phyloP scores from a whole-genome alignment of 176 grass and related monocot species.

The Calamus simplicifolius region DNA sequence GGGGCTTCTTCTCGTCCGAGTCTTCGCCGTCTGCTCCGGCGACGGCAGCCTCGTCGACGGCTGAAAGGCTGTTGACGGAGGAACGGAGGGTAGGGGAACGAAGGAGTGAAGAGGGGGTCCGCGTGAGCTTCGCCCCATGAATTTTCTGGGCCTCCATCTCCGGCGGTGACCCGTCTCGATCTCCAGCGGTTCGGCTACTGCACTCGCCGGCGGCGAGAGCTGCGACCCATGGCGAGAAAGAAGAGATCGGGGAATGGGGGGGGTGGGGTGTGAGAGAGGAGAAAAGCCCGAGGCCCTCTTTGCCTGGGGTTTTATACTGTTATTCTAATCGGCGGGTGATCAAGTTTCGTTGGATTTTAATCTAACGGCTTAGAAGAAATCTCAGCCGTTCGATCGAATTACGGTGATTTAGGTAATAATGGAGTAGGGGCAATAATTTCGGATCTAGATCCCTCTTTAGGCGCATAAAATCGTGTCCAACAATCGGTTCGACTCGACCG shows the following conservation, averaged over 20 bases:
- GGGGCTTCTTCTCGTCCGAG: constrained; percentile 32
- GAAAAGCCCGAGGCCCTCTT: too few relatives aligned
- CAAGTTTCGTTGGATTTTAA: too few relatives aligned
- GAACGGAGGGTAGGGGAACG: constrained; percentile 67
- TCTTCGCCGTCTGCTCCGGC: constrained; percentile 36
- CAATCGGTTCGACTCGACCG: too few relatives aligned
- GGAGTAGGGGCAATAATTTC: background rate
- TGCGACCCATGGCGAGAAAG: background rate
- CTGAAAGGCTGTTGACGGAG: constrained; percentile 18
- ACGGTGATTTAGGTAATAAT: background rate
- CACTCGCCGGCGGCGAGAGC: background rate
- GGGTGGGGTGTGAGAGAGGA: too few relatives aligned
- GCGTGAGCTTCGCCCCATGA: constrained; percentile 46
- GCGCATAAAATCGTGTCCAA: too few relatives aligned
- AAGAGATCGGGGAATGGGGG: background rate
- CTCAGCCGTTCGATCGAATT: background rate
- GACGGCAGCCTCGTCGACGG: constrained; percentile 20
- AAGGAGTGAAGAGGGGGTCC: constrained; percentile 73
- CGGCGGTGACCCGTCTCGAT: background rate
- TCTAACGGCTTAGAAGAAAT: too few relatives aligned
- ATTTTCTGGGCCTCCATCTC: constrained; percentile 10
- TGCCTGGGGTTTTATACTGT: too few relatives aligned
- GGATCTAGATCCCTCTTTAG: background rate
- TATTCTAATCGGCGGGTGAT: too few relatives aligned
- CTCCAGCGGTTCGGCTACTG: constrained; percentile 1